Conservation (phyloP, 495 filamentous ascomycete species). For the Hypoxylon lienhwacheense region DNA sequence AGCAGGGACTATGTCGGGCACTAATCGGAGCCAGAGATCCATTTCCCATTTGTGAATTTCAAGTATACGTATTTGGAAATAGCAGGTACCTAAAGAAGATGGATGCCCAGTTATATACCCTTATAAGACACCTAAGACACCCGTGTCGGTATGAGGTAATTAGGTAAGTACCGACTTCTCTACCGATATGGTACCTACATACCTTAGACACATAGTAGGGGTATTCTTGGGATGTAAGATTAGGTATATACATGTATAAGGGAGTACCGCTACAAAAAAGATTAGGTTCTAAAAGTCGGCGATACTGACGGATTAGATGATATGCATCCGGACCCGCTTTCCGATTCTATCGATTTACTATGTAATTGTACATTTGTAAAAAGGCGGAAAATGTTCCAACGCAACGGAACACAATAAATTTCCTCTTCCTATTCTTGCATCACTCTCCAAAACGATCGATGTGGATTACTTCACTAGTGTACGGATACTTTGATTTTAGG, state of each 20-base stretch:
- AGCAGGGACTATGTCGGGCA: slow-evolving; percentile 2
- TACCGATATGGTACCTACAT: no score
- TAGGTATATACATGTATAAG: no score
- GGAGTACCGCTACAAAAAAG: background rate
- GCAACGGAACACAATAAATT: background rate
- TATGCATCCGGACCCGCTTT: slow-evolving; percentile 8
- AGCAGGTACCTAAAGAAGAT: background rate
- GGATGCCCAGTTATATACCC: no score
- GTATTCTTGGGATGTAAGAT: no score
- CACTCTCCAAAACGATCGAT: slow-evolving; percentile 4
- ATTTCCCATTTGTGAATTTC: slow-evolving; percentile 7
- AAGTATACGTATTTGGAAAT: background rate
- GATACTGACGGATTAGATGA: slow-evolving; percentile 13
- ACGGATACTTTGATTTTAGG: slow-evolving; percentile 3
- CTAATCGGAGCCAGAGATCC: slow-evolving; percentile 2
- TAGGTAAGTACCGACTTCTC: no score
- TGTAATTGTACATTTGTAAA: background rate
- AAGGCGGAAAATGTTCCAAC: background rate
- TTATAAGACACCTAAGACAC: no score
- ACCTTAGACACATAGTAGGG: no score
- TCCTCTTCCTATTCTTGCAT: background rate
- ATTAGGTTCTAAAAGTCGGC: background rate
- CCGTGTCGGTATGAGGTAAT: no score
- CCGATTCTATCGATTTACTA: no score
- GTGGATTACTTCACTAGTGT: slow-evolving; percentile 12